phyloP scores from a whole-genome alignment of 2,329 filamentous ascomycete species.

The Daldinia eschscholtzii region DNA sequence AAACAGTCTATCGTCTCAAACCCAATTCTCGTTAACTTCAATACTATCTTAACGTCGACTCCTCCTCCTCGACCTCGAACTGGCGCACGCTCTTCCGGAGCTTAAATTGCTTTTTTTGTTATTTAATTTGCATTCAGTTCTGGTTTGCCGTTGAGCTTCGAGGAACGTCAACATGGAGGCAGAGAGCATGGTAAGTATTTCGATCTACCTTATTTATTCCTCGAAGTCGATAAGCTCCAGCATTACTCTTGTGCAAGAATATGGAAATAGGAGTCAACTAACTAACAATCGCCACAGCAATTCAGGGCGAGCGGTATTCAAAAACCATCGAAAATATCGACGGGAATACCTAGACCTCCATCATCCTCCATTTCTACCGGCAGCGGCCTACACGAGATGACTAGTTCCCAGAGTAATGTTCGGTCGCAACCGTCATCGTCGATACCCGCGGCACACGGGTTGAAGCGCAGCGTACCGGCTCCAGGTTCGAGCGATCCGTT shows the following conservation, averaged over 20 bases:
- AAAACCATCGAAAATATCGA: slow-evolving; percentile 42
- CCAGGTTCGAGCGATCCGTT: slow-evolving; percentile 55
- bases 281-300: slow-evolving; percentile 28
- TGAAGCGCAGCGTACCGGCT: slow-evolving; percentile 66
- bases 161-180: slow-evolving; percentile 44
- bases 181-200: slow-evolving; percentile 45
- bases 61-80: slow-evolving; percentile 18
- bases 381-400: slow-evolving; percentile 65
- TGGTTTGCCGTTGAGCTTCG: slow-evolving; percentile 14
- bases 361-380: slow-evolving; percentile 47
- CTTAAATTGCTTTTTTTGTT: slow-evolving; percentile 16
- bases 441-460: slow-evolving; percentile 55
- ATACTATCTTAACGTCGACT: slow-evolving; percentile 26
- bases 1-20: slow-evolving; percentile 24
- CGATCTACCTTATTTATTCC: not conserved
- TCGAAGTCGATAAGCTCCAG: not conserved
- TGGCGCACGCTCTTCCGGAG: slow-evolving; percentile 19
- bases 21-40: slow-evolving; percentile 17
- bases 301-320: slow-evolving; percentile 37
- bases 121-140: slow-evolving; percentile 27
- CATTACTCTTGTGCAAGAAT: not conserved
- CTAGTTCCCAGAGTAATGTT: slow-evolving; percentile 71
- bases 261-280: slow-evolving; percentile 30
- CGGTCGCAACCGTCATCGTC: slow-evolving; percentile 60
- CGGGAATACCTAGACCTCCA: slow-evolving; percentile 45